Conservation (phyloP, 345 rosid genomes). For the Citrus reticulata region DNA sequence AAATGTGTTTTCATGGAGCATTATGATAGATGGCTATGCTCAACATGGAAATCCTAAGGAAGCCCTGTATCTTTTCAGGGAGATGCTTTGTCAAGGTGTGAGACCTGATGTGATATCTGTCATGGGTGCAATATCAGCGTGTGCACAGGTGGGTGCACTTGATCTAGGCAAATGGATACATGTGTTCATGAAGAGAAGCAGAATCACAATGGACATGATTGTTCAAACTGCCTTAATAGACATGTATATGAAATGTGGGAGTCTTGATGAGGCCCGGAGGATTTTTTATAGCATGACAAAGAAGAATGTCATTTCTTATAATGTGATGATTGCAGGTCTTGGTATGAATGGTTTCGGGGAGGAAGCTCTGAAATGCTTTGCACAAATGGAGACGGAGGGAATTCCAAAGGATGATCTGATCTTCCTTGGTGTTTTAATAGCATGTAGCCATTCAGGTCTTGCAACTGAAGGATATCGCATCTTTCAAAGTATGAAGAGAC, state of each 20-base stretch:
- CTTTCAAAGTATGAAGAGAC: constrained; percentile 22
- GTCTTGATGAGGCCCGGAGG: constrained; percentile 25
- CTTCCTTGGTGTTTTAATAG: constrained; percentile 27
- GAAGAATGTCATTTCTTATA: constrained; percentile 31
- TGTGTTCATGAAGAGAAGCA: constrained; percentile 20
- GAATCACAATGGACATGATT: constrained; percentile 19
- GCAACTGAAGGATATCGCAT: constrained; percentile 21
- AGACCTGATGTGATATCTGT: constrained; percentile 23
- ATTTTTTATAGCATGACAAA: constrained; percentile 22
- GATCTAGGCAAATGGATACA: constrained; percentile 41
- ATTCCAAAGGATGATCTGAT: constrained; percentile 27
- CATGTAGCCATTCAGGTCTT: constrained; percentile 34
- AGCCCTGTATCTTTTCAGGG: constrained; percentile 32
- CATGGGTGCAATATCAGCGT: constrained; percentile 32
- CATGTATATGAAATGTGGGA: constrained; percentile 43
- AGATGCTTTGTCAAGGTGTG: constrained; percentile 29
- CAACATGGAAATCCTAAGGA: constrained; percentile 24
- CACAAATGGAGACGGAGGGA: constrained; percentile 25
- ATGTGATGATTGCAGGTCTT: constrained; percentile 36
- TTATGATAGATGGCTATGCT: constrained; percentile 37
- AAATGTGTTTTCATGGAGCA: constrained; percentile 44
- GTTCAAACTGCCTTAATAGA: constrained; percentile 32
- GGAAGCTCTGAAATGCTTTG: constrained; percentile 30
- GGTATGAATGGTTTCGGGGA: constrained; percentile 35
- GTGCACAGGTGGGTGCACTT: constrained; percentile 35